Evolutionary conservation across 1,284 basidiomycete genomes (phyloP), one percentile per base, ranked within the genome.

Genomic region (Coniophora puteana): DNA sequence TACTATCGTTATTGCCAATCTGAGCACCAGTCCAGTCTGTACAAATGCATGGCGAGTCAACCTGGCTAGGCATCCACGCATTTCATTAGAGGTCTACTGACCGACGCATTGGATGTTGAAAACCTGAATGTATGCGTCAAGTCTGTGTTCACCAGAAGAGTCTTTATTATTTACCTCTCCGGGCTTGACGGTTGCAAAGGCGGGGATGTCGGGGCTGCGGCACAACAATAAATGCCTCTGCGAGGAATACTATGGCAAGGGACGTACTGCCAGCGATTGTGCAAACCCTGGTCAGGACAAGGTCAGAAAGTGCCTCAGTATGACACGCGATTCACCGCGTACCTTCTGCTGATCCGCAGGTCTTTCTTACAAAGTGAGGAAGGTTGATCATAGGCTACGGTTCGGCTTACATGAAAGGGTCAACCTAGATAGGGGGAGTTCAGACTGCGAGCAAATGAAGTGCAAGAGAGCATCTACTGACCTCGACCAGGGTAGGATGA

Each of bases 61-160:
- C 16, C 13, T 25, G 5, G 11, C 14, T 7, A 2, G 3, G 18
- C 1, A 33, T 17, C 13, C 3, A 11, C 5, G 18, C 12, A 12
- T 20, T 13, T 29, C 10, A 12, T 12, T 22, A 22, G 8, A n/a
- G 4, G 21, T 10, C 24, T 13, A 51, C 76, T 34, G 51, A 79
- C 80, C 80, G 23, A 86, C 71, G 48, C 82, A 86, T 62, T 88
- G 76, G 23, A 89, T 60, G 48, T 86, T 87, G 71, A 90, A 89
- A 4, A 79, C 75, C 73, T 80, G 45, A 2, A 14, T 51, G 11
- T 49, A 39, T 11, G 32, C 18, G 39, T 20, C 11, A 39, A n/a
- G 25, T 4, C 16, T 18, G 13, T 29, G 17, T 14, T 8, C 2
- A 42, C 24, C n/a, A 26, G 12, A 23, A 31, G 24, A 16, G 5